Evolutionary conservation across 2,329 filamentous ascomycete genomes (phyloP).

Genomic region (Tolypocladium tundrense): DNA sequence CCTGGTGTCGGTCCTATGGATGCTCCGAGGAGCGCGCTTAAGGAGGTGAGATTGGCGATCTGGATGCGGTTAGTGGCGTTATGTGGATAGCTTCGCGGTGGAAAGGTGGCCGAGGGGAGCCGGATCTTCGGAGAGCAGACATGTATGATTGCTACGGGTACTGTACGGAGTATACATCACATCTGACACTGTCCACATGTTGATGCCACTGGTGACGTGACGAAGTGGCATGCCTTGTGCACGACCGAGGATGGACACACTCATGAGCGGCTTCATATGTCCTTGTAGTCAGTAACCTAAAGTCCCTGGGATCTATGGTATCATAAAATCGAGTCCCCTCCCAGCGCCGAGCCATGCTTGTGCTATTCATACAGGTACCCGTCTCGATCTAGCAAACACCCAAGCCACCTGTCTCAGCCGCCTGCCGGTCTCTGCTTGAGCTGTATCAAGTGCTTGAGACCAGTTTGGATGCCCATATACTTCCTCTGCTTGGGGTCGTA

Average conservation of each 20-base stretch:
- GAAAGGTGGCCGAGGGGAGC: background rate
- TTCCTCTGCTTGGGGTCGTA: conserved; percentile 45
- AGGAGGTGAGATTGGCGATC: background rate
- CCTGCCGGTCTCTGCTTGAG: conserved; percentile 25
- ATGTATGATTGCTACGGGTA: background rate
- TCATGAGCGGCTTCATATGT: background rate
- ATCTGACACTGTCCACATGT: background rate
- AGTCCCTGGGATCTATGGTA: conserved; percentile 12
- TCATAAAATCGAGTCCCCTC: conserved; percentile 12
- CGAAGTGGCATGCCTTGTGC: background rate
- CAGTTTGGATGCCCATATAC: conserved; percentile 30
- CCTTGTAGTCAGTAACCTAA: too few relatives aligned
- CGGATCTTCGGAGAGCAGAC: background rate
- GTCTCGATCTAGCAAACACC: background rate
- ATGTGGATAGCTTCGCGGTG: background rate
- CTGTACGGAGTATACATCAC: background rate
- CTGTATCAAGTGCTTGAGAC: conserved; percentile 32
- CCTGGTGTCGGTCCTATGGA: background rate
- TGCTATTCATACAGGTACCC: background rate
- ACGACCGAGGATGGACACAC: too few relatives aligned
- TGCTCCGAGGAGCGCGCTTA: background rate
- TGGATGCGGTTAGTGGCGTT: background rate
- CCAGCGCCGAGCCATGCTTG: conserved; percentile 14
- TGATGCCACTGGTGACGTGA: background rate
- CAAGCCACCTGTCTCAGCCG: conserved; percentile 9